Evolutionary conservation across 2,329 filamentous ascomycete genomes (phyloP).

Genomic region (Cercospora citrullina): DNA sequence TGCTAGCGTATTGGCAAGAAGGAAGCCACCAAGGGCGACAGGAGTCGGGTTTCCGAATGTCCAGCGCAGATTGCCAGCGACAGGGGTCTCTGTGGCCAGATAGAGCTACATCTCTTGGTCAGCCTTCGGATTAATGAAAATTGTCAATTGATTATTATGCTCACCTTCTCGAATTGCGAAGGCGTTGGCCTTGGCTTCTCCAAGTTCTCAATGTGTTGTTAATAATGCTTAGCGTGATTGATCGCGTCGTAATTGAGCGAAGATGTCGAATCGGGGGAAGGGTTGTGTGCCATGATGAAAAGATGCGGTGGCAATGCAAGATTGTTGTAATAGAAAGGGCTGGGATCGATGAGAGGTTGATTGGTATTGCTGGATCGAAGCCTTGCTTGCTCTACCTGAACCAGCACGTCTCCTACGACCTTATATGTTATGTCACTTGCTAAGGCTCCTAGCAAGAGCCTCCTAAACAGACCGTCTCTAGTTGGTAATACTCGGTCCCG

Average conservation of each 20-base stretch:
- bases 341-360: background rate
- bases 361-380: background rate
- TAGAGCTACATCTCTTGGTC: constrained; percentile 8
- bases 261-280: background rate
- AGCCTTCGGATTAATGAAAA: background rate
- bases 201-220: background rate
- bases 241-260: background rate
- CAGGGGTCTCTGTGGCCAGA: background rate
- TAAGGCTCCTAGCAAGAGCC: background rate
- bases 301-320: background rate
- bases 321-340: background rate
- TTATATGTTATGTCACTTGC: background rate
- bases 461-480: background rate
- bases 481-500: background rate
- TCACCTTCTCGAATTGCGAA: constrained; percentile 12
- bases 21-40: background rate
- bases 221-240: background rate
- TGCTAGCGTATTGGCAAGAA: too few species aligned
- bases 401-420: background rate
- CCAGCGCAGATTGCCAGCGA: background rate
- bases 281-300: background rate
- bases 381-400: background rate
- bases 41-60: background rate
- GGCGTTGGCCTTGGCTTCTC: constrained; percentile 4
- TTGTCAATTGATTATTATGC: background rate